Evolutionary conservation across 805 yeast species (phyloP).

Genomic region (Candida michaelii): DNA sequence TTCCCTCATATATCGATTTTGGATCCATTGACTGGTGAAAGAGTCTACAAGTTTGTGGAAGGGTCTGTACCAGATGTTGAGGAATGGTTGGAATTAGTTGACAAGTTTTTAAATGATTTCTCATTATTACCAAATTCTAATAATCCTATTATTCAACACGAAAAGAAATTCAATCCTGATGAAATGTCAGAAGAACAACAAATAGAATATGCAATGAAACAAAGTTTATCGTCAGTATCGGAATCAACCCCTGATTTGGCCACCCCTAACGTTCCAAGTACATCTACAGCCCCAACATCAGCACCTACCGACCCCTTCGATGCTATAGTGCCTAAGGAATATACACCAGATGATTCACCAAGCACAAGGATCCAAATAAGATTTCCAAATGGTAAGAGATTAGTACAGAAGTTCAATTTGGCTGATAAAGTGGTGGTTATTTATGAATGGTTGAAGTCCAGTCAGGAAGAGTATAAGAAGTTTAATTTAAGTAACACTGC

Average conservation of each 20-base stretch:
- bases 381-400: conserved; percentile 80
- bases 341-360: conserved; percentile 67
- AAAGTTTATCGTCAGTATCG: conserved; percentile 56
- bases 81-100: conserved; percentile 65
- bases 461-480: conserved; percentile 48
- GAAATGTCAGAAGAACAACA: conserved; percentile 81
- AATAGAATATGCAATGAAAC: conserved; percentile 68
- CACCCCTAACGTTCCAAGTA: too few species aligned
- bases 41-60: conserved; percentile 72
- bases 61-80: conserved; percentile 57
- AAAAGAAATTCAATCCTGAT: conserved; percentile 59
- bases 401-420: conserved; percentile 65
- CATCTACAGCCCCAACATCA: not conserved
- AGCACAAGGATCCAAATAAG: conserved; percentile 84
- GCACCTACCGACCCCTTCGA: conserved; percentile 45
- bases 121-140: conserved; percentile 61
- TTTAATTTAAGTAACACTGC: conserved; percentile 36
- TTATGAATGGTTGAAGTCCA: conserved; percentile 66
- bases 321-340: conserved; percentile 37
- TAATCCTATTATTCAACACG: conserved; percentile 67
- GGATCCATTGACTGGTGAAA: conserved; percentile 95
- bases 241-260: too few species aligned
- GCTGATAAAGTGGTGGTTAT: conserved; percentile 57
- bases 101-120: conserved; percentile 64
- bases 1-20: conserved; percentile 89